Evolutionary conservation across 2,329 filamentous ascomycete genomes (phyloP).

Genomic region (Penicillium sp.): DNA sequence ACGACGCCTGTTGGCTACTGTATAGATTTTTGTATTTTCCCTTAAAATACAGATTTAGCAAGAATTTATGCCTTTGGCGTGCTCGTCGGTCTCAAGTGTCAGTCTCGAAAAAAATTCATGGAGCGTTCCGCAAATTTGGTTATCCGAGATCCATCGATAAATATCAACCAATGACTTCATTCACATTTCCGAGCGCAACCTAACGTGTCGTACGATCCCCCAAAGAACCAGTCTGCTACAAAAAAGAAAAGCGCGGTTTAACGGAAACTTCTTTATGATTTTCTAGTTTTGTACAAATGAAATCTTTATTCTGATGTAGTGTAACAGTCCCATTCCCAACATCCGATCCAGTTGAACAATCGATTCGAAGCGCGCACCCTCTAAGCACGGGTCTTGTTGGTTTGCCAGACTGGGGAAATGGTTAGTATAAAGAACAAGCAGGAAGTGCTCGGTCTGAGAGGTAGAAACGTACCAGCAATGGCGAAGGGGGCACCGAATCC

Average conservation of each 20-base stretch:
- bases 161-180: conserved; percentile 41
- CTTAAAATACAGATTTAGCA: background rate
- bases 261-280: conserved; percentile 22
- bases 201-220: conserved; percentile 4
- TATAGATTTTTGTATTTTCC: background rate
- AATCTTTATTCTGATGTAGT: conserved; percentile 26
- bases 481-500: conserved; percentile 59
- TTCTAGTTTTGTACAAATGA: conserved; percentile 37
- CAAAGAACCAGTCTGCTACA: background rate
- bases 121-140: conserved; percentile 33
- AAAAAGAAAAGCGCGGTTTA: conserved; percentile 3
- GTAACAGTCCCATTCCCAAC: conserved; percentile 7
- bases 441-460: background rate
- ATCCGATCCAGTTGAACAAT: conserved; percentile 7
- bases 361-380: conserved; percentile 3
- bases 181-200: conserved; percentile 28
- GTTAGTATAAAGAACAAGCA: conserved; percentile 17
- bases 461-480: conserved; percentile 56
- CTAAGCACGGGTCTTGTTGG: conserved; percentile 54
- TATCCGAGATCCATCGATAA: conserved; percentile 29
- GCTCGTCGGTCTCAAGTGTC: conserved; percentile 12
- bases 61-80: background rate
- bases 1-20: conserved; percentile 8
- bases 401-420: conserved; percentile 58
- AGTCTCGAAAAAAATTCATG: conserved; percentile 23